These are phyloP conservation scores for Pseudogymnoascus sp. DNA, from an alignment of 2,329 filamentous ascomycete species.

Conservation along the genomic window DNA sequence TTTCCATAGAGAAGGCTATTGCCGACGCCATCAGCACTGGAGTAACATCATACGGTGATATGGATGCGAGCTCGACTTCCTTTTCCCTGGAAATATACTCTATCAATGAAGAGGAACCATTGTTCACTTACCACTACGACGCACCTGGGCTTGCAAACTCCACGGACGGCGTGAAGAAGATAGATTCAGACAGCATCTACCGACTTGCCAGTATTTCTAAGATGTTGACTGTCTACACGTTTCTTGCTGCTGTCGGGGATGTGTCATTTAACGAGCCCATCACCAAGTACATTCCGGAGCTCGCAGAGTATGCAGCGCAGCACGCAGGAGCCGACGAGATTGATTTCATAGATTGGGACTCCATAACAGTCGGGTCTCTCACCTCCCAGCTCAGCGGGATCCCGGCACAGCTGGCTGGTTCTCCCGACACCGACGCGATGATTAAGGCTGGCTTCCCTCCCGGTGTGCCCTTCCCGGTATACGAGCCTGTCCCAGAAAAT, in stretches of 20 bases:
- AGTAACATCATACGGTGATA: background rate
- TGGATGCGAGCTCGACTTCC: conserved; percentile 22
- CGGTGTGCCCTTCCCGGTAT: background rate
- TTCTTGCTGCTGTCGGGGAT: conserved; percentile 34
- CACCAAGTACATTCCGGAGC: conserved; percentile 35
- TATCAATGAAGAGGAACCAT: conserved; percentile 21
- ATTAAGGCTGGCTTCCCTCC: background rate
- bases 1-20: background rate
- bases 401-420: background rate
- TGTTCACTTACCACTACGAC: conserved; percentile 30
- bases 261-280: conserved; percentile 32
- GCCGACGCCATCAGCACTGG: background rate
- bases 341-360: conserved; percentile 16
- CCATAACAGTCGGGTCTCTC: conserved; percentile 16
- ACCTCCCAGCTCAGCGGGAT: conserved; percentile 15
- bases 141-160: conserved; percentile 23
- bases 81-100: conserved; percentile 34
- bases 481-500: background rate
- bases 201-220: conserved; percentile 37
- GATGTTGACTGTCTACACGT: conserved; percentile 35
- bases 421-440: background rate
- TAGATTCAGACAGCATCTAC: conserved; percentile 35
- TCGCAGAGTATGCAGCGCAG: conserved; percentile 16
- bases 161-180: conserved; percentile 26
- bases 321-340: conserved; percentile 12